phyloP scores from a whole-genome alignment of 2,329 filamentous ascomycete species.

The Nakataea oryzae region DNA sequence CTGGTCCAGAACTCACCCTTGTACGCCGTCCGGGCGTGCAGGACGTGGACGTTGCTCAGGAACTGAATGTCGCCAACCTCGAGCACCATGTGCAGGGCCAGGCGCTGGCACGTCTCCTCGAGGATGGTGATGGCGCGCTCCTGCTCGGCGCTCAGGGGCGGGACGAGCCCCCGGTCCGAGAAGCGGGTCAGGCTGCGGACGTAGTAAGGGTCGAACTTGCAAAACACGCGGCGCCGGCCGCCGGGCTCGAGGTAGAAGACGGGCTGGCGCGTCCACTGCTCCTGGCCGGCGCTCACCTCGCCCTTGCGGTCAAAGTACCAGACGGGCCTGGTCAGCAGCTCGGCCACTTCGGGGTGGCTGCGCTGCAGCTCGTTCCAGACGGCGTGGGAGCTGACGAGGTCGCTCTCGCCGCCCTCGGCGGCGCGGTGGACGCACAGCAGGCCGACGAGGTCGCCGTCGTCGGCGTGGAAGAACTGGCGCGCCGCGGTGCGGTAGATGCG shows the following conservation, averaged over 20 bases:
- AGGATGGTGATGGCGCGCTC: constrained; percentile 56
- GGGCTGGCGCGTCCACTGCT: constrained; percentile 61
- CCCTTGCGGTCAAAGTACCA: constrained; percentile 95
- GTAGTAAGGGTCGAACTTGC: constrained; percentile 88
- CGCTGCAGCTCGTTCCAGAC: constrained; percentile 73
- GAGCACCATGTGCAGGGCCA: constrained; percentile 75
- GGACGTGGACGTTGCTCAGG: constrained; percentile 65
- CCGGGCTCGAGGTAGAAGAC: constrained; percentile 70
- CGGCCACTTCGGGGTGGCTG: constrained; percentile 68
- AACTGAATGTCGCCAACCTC: constrained; percentile 87
- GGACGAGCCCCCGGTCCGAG: constrained; percentile 62
- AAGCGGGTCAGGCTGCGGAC: constrained; percentile 67
- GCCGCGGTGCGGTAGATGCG: constrained; percentile 87
- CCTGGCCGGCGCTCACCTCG: constrained; percentile 63
- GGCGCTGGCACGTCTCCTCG: constrained; percentile 63
- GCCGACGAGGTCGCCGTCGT: constrained; percentile 75
- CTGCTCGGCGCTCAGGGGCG: constrained; percentile 60
- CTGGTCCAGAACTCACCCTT: constrained; percentile 33
- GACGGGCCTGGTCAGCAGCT: constrained; percentile 62
- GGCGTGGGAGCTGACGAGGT: constrained; percentile 67
- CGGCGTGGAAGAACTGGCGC: constrained; percentile 75
- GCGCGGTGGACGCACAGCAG: constrained; percentile 72
- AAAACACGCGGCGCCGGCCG: constrained; percentile 57
- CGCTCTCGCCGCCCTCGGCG: constrained; percentile 72
- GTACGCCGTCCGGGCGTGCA: constrained; percentile 77